Conservation (phyloP, 371 early-diverging fungal genomes). For the Mucor circinelloides region DNA sequence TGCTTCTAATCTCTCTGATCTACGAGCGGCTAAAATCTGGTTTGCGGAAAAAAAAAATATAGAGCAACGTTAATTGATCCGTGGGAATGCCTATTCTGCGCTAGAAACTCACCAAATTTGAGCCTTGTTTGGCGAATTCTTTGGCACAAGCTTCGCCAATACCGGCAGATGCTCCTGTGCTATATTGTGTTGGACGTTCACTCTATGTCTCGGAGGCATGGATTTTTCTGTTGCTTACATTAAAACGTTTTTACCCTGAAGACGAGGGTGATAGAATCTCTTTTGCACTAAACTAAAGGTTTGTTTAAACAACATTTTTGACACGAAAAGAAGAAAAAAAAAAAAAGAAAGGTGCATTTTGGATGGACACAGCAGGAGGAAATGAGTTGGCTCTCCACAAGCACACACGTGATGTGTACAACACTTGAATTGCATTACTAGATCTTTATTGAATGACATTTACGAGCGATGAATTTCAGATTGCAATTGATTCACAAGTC, state of each 20-base stretch:
- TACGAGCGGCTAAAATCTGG: slow-evolving; percentile 80
- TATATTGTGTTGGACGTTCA: slow-evolving; percentile 18
- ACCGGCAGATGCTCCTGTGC: slow-evolving; percentile 90
- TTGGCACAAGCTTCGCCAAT: slow-evolving; percentile 87
- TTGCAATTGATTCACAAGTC: slow-evolving; percentile 43
- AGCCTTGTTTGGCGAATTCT: slow-evolving; percentile 82
- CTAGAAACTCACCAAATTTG: slow-evolving; percentile 63
- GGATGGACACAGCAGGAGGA: background rate
- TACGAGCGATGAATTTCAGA: slow-evolving; percentile 29
- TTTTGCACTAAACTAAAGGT: slow-evolving; percentile 12
- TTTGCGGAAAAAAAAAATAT: background rate
- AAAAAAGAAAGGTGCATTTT: background rate
- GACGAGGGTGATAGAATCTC: slow-evolving; percentile 17
- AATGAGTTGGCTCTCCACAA: background rate
- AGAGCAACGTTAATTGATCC: background rate
- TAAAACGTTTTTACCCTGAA: slow-evolving; percentile 52
- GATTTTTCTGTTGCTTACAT: slow-evolving; percentile 29
- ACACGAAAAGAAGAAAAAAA: background rate
- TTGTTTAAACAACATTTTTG: background rate
- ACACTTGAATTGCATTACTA: background rate
- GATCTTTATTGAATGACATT: background rate
- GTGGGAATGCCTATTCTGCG: background rate
- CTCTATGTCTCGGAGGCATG: background rate
- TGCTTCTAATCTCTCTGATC: slow-evolving; percentile 64
- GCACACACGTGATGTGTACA: background rate